Conservation (phyloP, 257 asterid species). For the Coffea eugenioides region DNA sequence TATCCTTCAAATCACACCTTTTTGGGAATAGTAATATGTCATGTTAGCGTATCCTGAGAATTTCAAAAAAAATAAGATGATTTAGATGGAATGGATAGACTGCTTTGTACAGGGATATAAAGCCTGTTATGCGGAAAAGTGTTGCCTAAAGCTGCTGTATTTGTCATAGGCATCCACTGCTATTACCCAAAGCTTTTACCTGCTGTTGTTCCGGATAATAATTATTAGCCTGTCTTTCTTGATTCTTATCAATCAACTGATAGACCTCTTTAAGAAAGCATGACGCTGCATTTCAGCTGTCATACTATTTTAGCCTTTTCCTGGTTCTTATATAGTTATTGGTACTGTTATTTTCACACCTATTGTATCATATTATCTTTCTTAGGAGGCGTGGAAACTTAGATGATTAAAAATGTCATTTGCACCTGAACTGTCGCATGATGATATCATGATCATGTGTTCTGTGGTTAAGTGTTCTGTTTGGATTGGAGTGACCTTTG, state of each 20-base stretch:
- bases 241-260: not conserved
- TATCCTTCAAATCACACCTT: not conserved
- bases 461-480: not conserved
- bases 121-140: not conserved
- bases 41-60: not conserved
- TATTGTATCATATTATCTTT: not conserved
- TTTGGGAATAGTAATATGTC: not conserved
- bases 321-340: not conserved
- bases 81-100: not conserved
- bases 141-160: not conserved
- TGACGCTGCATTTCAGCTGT: not conserved
- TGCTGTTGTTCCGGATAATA: not conserved
- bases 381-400: not conserved
- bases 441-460: not conserved
- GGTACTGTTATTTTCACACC: not conserved
- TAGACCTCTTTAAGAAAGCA: not conserved
- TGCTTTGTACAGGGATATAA: not conserved
- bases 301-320: not conserved
- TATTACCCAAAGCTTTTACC: not conserved
- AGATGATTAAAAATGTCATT: not conserved
- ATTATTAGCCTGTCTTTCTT: not conserved
- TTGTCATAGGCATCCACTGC: not conserved
- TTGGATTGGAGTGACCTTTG: conserved; percentile 8
- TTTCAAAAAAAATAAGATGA: not conserved
- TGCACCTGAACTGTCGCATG: not conserved